phyloP scores from a whole-genome alignment of 2,329 filamentous ascomycete genomes.

The Colletotrichum tabaci region DNA sequence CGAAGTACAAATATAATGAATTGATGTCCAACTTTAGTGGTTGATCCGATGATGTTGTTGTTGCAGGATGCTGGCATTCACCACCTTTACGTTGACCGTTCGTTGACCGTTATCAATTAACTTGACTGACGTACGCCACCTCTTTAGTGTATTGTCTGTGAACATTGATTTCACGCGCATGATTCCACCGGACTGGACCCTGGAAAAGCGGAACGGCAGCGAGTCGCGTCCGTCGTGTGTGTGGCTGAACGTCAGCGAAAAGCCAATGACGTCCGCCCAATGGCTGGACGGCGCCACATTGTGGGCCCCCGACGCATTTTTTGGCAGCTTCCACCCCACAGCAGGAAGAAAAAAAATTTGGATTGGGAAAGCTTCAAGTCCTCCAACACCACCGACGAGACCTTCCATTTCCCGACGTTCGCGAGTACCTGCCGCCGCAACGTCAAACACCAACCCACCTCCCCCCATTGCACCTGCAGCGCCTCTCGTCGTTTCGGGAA shows the following conservation, averaged over 20 bases:
- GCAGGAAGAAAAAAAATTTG: slow-evolving; percentile 45
- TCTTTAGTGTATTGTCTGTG: neutral
- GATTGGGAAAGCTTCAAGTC: slow-evolving; percentile 44
- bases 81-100: too few relatives aligned
- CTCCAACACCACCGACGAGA: slow-evolving; percentile 42
- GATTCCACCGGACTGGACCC: slow-evolving; percentile 11
- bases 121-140: slow-evolving; percentile 2
- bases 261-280: slow-evolving; percentile 30
- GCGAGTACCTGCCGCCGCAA: slow-evolving; percentile 37
- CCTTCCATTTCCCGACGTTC: slow-evolving; percentile 37
- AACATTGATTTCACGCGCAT: neutral
- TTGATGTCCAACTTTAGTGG: neutral
- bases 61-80: neutral
- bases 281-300: slow-evolving; percentile 32
- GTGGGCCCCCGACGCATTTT: slow-evolving; percentile 28
- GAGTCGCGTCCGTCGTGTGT: slow-evolving; percentile 36
- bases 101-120: neutral
- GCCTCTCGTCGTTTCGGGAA: slow-evolving; percentile 24
- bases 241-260: slow-evolving; percentile 23
- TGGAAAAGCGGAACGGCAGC: slow-evolving; percentile 29
- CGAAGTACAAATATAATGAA: neutral
- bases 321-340: slow-evolving; percentile 43
- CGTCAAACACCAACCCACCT: slow-evolving; percentile 19
- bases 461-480: slow-evolving; percentile 26
- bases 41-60: too few relatives aligned